Base-by-base conservation (phyloP, 2,329 filamentous ascomycete genomes). In the Coniochaeta sp. region DNA sequence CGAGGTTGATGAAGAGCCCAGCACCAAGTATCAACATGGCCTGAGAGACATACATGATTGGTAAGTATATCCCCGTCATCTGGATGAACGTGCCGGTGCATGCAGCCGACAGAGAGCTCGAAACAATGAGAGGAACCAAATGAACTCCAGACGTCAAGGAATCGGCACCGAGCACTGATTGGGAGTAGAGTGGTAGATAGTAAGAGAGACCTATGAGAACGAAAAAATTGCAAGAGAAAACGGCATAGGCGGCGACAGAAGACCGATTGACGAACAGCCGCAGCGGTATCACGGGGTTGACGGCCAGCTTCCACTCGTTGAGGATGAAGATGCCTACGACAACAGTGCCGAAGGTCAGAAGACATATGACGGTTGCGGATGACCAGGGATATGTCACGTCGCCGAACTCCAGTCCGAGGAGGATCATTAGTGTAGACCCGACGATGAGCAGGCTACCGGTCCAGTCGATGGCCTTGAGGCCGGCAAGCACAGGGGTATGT, bases 151-250 rank as follows among this genome's bases (percentile, higher is more conserved):
- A 89, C 33, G 89, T 76, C 38, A 93, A 82, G 0, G 90, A 88
- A 0, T 81, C 80, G 1, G 85, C 85, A 57, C 88, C 82, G 50
- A 90, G 79, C 58, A 90, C 86, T 58, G 87, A 83, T 74, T 96
- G 91, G 74, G 92, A 93, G 77, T 96, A 96, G 2, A 96, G 80
- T 0, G 91, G 91, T 5, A 96, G 79, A 75, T 89, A 96, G 78
- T 93, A 96, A 63, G 83, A 85, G 33, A 84, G 85, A 0, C 88
- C 84, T 68, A 93, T 91, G 77, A 93, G 93, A 64, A 89, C 85
- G 65, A 88, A 83, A 52, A 88, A 88, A 71, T 96, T 90, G 63
- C 84, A 81, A 74, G 91, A 91, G 65, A 86, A 87, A 50, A 89
- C 78, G 2, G 76, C 73, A 16, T 92, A 83, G 2, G 85, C 79